These are phyloP conservation scores for Cupressus sempervirens DNA, from an alignment of 75 land plant species.

Conservation along the genomic window DNA sequence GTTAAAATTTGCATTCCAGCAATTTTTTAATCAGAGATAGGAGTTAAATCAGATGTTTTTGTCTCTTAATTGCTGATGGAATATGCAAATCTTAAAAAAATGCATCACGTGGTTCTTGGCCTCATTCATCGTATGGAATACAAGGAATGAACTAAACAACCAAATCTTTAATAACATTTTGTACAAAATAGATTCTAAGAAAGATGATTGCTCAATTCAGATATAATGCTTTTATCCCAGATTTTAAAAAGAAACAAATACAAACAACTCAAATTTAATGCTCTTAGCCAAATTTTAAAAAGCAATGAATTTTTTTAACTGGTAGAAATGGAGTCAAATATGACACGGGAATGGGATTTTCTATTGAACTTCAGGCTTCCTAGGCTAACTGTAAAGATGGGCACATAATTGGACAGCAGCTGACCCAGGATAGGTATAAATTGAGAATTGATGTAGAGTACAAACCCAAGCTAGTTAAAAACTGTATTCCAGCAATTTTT, in stretches of 20 bases:
- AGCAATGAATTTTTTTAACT: too few species aligned
- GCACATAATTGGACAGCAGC: background rate
- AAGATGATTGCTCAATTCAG: background rate
- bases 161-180: too few species aligned
- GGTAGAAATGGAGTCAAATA: background rate
- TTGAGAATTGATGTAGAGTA: background rate
- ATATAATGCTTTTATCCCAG: background rate
- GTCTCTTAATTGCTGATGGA: too few species aligned
- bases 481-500: background rate
- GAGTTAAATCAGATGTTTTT: too few species aligned
- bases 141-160: background rate
- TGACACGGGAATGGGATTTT: background rate
- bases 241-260: too few species aligned
- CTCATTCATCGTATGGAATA: too few species aligned
- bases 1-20: too few species aligned
- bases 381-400: background rate
- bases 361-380: background rate
- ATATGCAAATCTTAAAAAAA: too few species aligned
- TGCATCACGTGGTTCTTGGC: too few species aligned
- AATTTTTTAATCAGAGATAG: too few species aligned
- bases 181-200: background rate
- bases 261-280: background rate
- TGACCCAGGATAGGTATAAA: background rate
- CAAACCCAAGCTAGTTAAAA: too few species aligned
- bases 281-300: background rate